Conservation (phyloP, 202 grass and related monocot genomes). For the Elaeis oleifera region DNA sequence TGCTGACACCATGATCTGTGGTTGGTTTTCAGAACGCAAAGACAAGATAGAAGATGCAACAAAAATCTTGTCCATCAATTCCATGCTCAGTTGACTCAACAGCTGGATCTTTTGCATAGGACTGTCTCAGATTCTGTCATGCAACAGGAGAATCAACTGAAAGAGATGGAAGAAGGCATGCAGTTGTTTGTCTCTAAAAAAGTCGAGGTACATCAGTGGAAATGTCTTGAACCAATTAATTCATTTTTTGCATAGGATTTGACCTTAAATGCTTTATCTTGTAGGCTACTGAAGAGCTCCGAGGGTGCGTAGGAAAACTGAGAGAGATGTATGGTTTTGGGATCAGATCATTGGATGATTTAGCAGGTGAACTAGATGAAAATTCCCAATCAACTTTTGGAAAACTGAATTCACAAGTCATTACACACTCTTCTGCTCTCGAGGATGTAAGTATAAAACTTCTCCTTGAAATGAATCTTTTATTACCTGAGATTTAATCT, state of each 20-base stretch:
- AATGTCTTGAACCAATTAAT: no score
- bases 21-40: slow-evolving; percentile 63
- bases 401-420: slow-evolving; percentile 55
- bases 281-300: slow-evolving; percentile 45
- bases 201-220: slow-evolving; percentile 32
- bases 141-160: slow-evolving; percentile 73
- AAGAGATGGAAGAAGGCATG: slow-evolving; percentile 48
- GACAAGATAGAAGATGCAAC: slow-evolving; percentile 52
- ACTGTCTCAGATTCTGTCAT: slow-evolving; percentile 57
- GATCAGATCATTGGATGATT: slow-evolving; percentile 39
- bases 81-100: slow-evolving; percentile 54
- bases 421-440: slow-evolving; percentile 41
- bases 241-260: no score
- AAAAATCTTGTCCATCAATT: slow-evolving; percentile 57
- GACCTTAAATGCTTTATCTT: not conserved
- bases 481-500: not conserved
- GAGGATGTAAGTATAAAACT: slow-evolving; percentile 52
- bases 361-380: slow-evolving; percentile 43
- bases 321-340: slow-evolving; percentile 47
- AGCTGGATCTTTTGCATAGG: slow-evolving; percentile 46
- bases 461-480: not conserved
- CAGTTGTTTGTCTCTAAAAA: slow-evolving; percentile 56
- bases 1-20: not conserved
- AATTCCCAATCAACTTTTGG: slow-evolving; percentile 49
- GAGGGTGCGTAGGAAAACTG: slow-evolving; percentile 41